A percentile compares a stretch with the other conserved stretches of the same genome.
Evolutionary conservation across 441 rosid genomes (phyloP).

Genomic region (Mallotus japonicus): DNA sequence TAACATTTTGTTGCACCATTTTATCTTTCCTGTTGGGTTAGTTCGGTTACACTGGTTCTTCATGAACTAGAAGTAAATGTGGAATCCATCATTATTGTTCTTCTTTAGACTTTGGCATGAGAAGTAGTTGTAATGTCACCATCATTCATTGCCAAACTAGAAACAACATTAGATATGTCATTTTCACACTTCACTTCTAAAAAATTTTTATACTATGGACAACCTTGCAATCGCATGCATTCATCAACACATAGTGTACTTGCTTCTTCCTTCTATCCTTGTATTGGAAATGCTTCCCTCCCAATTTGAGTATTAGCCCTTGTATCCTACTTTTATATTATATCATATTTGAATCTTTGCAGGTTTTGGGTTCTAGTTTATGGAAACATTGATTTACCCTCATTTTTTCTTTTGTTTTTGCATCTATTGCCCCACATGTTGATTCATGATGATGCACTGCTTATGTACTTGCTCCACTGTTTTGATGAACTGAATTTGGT

Average conservation of each 20-base stretch:
- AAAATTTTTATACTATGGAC: conserved; percentile 25
- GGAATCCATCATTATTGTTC: conserved; percentile 33
- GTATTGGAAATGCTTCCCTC: conserved; percentile 14
- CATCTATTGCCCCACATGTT: not conserved
- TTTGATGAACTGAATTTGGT: conserved; percentile 16
- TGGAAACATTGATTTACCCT: conserved; percentile 9
- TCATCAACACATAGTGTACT: conserved; percentile 26
- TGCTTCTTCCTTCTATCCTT: conserved; percentile 19
- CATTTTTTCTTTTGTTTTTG: not conserved
- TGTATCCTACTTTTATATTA: not conserved
- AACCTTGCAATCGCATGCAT: conserved; percentile 26
- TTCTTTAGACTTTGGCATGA: conserved; percentile 36
- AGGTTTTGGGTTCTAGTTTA: not conserved
- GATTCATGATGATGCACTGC: not conserved
- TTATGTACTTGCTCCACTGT: conserved; percentile 7
- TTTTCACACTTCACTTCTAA: conserved; percentile 20
- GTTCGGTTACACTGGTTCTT: conserved; percentile 30
- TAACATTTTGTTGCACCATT: conserved; percentile 19
- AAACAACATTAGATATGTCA: conserved; percentile 27
- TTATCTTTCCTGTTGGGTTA: conserved; percentile 16
- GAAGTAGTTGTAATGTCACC: conserved; percentile 49
- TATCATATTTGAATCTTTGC: conserved; percentile 4
- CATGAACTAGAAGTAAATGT: conserved; percentile 33
- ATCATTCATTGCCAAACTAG: conserved; percentile 35
- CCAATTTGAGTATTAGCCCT: conserved; percentile 3